A percentile compares a stretch with the other conserved stretches of the same genome.
phyloP scores from a whole-genome alignment of 139 green algal species.

The Diplosphaera chodatii region DNA sequence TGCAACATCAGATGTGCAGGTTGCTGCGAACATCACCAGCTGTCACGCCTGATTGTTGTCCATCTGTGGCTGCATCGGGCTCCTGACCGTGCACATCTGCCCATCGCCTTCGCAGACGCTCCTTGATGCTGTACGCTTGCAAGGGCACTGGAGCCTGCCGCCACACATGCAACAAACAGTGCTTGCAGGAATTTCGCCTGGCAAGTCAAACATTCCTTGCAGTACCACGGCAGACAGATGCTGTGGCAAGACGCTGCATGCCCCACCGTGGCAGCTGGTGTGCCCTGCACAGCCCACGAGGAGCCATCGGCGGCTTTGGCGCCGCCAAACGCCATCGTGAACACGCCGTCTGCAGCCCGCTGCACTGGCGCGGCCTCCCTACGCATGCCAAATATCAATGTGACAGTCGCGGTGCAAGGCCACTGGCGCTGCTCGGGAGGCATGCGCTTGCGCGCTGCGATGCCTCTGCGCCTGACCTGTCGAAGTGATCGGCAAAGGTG shows the following conservation, averaged over 20 bases:
- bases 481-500: not conserved
- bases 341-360: not conserved
- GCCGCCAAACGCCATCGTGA: not conserved
- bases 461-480: not conserved
- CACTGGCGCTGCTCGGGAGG: too few species aligned
- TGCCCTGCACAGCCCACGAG: not conserved
- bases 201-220: too few species aligned
- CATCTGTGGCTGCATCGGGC: not conserved
- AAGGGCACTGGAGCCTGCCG: conserved; percentile 20
- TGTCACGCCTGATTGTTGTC: not conserved
- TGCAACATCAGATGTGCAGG: too few species aligned
- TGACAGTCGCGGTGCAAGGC: too few species aligned
- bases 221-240: too few species aligned
- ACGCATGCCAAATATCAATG: too few species aligned
- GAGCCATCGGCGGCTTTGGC: too few species aligned
- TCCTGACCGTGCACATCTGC: conserved; percentile 37
- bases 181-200: too few species aligned
- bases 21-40: too few species aligned
- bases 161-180: too few species aligned
- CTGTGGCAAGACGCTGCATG: too few species aligned
- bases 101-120: conserved; percentile 52
- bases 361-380: not conserved
- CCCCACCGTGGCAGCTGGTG: not conserved
- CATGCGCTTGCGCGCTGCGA: too few species aligned
- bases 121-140: conserved; percentile 39